Base-by-base conservation (phyloP, 78 protist species). In the Dictyostelium intermedium region DNA sequence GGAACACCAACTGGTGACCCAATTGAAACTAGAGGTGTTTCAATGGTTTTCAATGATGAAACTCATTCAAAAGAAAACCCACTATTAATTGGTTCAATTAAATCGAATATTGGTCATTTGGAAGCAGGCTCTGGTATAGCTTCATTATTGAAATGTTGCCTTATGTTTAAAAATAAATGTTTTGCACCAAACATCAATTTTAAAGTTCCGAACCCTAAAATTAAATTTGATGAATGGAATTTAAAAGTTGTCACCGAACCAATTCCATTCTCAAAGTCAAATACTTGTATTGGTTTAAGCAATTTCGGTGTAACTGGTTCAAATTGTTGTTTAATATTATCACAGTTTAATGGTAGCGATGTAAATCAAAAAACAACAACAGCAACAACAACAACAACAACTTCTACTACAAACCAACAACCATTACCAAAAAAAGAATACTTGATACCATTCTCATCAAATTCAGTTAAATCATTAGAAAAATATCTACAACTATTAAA, bases 241-340 rank as follows among this genome's bases (percentile, higher is more conserved):
- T 18, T 91, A 10, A 63, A 91, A 30, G 95, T 91, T n/a, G 89
- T 91, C 3, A 84, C 91, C 20, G 56, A 84, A 20, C 25, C 20
- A 34, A 76, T 37, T 1, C 86, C 86, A 30, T 89, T 89, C 9
- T 63, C 80, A 25, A 78, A 89, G 23, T 43, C 35, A 78, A 14
- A 18, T 13, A 73, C 82, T 13, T 11, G 30, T 47, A 80, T 89
- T 37, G 86, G 81, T 20, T 69, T 89, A 7, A 89, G 82, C 50
- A 61, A 79, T 34, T 97, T 97, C 72, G 98, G 98, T 63, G 80
- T 96, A 11, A 94, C 97, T 53, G 98, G 98, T 20, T 95, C 98
- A 66, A 97, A 97, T 80, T 77, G 73, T 13, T 97, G 96, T 43
- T 20, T 84, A 18, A 30, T 86, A 37, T 73, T 85, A 74, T 35